phyloP scores from a whole-genome alignment of 164 flowering plant species.

The Macadamia integrifolia region DNA sequence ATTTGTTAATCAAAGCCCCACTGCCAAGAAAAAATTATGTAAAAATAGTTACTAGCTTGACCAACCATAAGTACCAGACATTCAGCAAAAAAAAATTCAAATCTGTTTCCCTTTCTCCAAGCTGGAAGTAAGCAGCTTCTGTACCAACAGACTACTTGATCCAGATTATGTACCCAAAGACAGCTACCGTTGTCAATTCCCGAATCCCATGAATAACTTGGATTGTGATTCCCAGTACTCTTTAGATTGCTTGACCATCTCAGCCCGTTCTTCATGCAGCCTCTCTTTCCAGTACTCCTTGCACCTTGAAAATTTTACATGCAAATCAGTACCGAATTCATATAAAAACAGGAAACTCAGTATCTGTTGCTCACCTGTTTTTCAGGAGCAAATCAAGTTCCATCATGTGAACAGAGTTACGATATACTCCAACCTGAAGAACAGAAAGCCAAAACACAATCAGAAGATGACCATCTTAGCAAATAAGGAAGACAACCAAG shows the following conservation, averaged over 20 bases:
- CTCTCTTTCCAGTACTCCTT: slow-evolving; percentile 71
- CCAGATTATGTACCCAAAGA: background rate
- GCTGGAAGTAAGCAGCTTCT: no score
- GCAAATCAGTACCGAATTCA: background rate
- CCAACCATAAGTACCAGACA: no score
- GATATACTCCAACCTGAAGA: slow-evolving; percentile 62
- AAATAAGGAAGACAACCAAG: background rate
- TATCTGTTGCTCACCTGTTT: slow-evolving; percentile 33
- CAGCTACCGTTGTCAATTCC: slow-evolving; percentile 26
- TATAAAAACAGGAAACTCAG: background rate
- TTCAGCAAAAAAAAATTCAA: no score
- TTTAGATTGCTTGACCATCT: slow-evolving; percentile 50
- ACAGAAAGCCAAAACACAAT: background rate
- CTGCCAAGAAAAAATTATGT: no score
- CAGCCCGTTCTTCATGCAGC: slow-evolving; percentile 39
- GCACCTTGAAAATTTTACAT: slow-evolving; percentile 27
- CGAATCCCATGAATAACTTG: slow-evolving; percentile 49
- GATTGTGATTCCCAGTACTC: slow-evolving; percentile 69
- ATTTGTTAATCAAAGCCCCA: no score
- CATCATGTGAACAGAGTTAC: slow-evolving; percentile 52
- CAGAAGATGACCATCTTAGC: no score
- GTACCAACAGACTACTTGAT: no score
- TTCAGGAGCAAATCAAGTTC: slow-evolving; percentile 61
- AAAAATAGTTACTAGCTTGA: no score
- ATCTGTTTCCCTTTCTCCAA: no score